Evolutionary conservation across 768 basidiomycete genomes (phyloP).

Genomic region (Auricularia sp.): DNA sequence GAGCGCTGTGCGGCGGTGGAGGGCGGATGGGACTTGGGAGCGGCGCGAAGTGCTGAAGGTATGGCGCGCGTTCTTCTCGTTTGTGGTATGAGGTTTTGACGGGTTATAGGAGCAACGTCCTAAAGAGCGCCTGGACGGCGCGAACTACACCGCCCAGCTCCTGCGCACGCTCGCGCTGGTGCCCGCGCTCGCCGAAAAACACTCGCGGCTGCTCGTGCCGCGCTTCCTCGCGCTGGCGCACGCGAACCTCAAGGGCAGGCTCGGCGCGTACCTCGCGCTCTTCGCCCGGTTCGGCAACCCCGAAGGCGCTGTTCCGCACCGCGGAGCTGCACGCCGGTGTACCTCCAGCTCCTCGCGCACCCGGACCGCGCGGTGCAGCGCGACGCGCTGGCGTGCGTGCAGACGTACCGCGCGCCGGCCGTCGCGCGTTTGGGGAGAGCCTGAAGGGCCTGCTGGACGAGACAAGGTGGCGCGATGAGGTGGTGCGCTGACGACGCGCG

Average conservation of each 20-base stretch:
- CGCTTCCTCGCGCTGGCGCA: slow-evolving; percentile 51
- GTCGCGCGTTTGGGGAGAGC: slow-evolving; percentile 46
- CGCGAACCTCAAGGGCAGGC: background rate
- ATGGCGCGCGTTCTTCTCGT: background rate
- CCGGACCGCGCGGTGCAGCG: slow-evolving; percentile 74
- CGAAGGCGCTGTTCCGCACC: slow-evolving; percentile 73
- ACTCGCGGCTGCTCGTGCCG: slow-evolving; percentile 80
- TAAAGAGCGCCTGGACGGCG: slow-evolving; percentile 52
- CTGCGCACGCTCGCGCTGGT: slow-evolving; percentile 61
- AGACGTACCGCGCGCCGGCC: slow-evolving; percentile 67
- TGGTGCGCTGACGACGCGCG: slow-evolving; percentile 62
- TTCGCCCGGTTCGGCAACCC: slow-evolving; percentile 90
- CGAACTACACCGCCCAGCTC: slow-evolving; percentile 74
- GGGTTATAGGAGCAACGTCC: slow-evolving; percentile 24
- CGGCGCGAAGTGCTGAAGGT: background rate
- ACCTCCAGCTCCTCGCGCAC: slow-evolving; percentile 69
- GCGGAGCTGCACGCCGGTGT: slow-evolving; percentile 54
- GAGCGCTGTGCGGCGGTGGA: background rate
- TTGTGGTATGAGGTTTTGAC: background rate
- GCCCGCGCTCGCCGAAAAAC: slow-evolving; percentile 67
- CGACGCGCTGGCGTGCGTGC: slow-evolving; percentile 64
- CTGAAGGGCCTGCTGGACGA: slow-evolving; percentile 71
- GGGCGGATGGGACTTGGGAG: background rate
- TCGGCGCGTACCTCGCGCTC: slow-evolving; percentile 57
- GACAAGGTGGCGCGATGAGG: slow-evolving; percentile 80